Evolutionary conservation across 768 basidiomycete species (phyloP).

Genomic region (Dictyophora rubrovolvata): DNA sequence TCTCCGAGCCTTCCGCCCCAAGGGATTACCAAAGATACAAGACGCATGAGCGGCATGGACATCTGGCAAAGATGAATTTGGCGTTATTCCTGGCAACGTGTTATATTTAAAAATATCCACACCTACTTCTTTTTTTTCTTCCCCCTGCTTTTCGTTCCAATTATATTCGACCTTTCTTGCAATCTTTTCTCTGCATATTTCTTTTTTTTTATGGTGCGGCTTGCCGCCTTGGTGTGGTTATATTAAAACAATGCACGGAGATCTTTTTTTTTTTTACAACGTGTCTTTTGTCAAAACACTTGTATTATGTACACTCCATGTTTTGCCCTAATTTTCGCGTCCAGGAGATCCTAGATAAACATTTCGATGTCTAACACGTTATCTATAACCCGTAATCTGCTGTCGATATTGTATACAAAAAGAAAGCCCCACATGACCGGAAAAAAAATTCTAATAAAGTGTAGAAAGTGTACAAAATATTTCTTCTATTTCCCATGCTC

Average conservation of each 20-base stretch:
- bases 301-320: conserved; percentile 10
- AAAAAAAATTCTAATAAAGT: conserved; percentile 16
- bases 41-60: conserved; percentile 27
- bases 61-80: conserved; percentile 57
- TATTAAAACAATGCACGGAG: not conserved
- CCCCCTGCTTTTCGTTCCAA: not conserved
- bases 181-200: conserved; percentile 5
- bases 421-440: not conserved
- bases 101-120: not conserved
- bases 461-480: conserved; percentile 40
- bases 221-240: conserved; percentile 6
- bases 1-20: conserved; percentile 10
- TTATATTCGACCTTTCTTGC: not conserved
- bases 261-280: not conserved
- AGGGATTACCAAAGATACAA: conserved; percentile 9
- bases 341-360: not conserved
- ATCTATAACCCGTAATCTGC: not conserved
- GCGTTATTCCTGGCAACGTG: not conserved
- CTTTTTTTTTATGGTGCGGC: not conserved
- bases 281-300: conserved; percentile 1
- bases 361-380: not conserved
- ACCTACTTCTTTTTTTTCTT: not conserved
- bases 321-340: conserved; percentile 2
- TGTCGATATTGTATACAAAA: conserved; percentile 2
- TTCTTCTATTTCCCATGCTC: conserved; percentile 96